Base-by-base conservation (phyloP, 2,329 filamentous ascomycete genomes). In the Arthrobotrys sphaeroides region DNA sequence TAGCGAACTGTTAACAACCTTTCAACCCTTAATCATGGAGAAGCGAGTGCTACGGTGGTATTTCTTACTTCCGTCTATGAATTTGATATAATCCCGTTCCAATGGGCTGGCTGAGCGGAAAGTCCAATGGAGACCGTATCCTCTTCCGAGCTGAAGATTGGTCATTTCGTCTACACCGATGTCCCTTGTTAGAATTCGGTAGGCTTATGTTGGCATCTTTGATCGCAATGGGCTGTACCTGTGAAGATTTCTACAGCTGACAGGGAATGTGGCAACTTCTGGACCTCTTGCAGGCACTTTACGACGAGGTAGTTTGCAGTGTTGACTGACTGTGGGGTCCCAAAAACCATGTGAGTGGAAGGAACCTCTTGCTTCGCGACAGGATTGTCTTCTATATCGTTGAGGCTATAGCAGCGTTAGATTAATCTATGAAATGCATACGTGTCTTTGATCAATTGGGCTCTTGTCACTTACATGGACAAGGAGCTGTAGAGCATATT, bases 51-150 rank as follows among this genome's bases (percentile, higher is more conserved):
- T 40, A 49, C 28, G 38, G 62, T 36, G 36, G 42, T 36, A 51
- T 53, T 51, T 43, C 45, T 67, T 67, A 67, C 62, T 67, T 9
- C 62, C 62, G 36, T 67, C 62, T 28, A 57, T 20, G 47, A 67
- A 57, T 67, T 45, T 43, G 9, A 57, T 67, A 24, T 67, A 67
- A 28, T 67, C 62, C n/a, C 43, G 38, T 36, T 57, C 62, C 18
- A 33, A 55, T 28, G 62, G 62, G 26, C 20, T 43, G 2, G 24
- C 12, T n/a, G 47, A 42, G 10, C 26, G 47, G 12, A 67, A 67
- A 20, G 45, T 28, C 33, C 45, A 55, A 18, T 67, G 22, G 36
- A 43, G 38, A 20, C 47, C 40, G 24, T 43, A 55, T 10, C 62
- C 62, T 36, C 51, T 20, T 18, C 62, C 62, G 10, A 67, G 24